A percentile compares a stretch with the other conserved stretches of the same genome.
These are phyloP conservation scores for Podaxis mareebaensis DNA, from an alignment of 768 basidiomycete species.

Conservation along the genomic window DNA sequence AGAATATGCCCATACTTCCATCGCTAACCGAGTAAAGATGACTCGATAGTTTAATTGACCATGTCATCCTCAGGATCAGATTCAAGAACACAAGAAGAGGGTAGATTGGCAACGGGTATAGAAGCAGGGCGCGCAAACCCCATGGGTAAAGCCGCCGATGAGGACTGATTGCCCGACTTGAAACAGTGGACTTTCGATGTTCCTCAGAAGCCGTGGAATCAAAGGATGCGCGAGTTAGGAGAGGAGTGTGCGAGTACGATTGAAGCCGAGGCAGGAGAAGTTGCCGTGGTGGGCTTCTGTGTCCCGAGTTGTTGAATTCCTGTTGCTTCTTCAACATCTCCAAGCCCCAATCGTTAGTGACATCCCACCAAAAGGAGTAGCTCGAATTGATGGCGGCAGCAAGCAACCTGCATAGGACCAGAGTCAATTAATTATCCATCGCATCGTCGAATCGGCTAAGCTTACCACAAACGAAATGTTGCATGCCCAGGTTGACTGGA, in stretches of 20 bases:
- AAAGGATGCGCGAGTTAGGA: constrained; percentile 22
- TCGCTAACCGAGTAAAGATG: constrained; percentile 81
- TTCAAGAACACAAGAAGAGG: constrained; percentile 82
- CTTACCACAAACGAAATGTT: constrained; percentile 80
- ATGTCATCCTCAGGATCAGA: constrained; percentile 86
- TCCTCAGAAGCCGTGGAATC: constrained; percentile 25
- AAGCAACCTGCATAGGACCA: constrained; percentile 60
- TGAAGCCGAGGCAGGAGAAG: constrained; percentile 42
- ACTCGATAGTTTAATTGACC: constrained; percentile 88
- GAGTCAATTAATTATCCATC: constrained; percentile 6
- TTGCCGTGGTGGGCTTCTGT: constrained; percentile 39
- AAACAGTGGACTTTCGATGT: constrained; percentile 17
- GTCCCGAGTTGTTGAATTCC: constrained; percentile 26
- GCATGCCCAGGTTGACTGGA: constrained; percentile 62
- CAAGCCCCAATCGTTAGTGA: constrained; percentile 97
- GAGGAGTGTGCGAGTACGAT: constrained; percentile 39
- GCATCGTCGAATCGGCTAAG: neutral
- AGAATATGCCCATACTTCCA: constrained; percentile 81
- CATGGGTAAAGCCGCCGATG: constrained; percentile 46
- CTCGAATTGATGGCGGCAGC: constrained; percentile 85
- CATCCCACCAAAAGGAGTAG: constrained; percentile 99
- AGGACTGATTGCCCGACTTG: constrained; percentile 26
- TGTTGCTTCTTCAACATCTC: constrained; percentile 55
- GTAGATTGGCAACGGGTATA: constrained; percentile 83
- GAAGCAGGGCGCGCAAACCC: constrained; percentile 73